Evolutionary conservation across 257 asterid genomes (phyloP), one percentile per base, ranked within the genome.

Genomic region (Rauvolfia tetraphylla): DNA sequence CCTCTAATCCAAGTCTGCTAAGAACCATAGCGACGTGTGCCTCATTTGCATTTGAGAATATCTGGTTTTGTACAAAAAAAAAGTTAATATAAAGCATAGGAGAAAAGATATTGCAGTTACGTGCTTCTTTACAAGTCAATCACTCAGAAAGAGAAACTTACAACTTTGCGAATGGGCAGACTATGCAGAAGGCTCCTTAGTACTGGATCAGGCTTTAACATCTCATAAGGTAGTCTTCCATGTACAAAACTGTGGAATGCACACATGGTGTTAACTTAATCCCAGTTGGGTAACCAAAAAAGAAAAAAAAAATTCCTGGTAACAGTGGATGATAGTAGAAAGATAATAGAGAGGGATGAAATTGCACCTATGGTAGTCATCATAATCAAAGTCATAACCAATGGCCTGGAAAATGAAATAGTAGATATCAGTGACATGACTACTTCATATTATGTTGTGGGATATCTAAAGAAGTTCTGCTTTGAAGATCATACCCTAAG

Each of bases 31-130:
- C 95, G 31, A 94, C 98, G 63, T 94, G 98, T 79, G 96, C 97
- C 75, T 92, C 98, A 78, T 94, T 89, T 72, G 90, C 98, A 80
- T 94, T 94, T 1, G 98, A 92, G 81, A 94, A 94, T 42, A 94
- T 88, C 98, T 94, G 91, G 69, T 23, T 25, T 54, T 25, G 41
- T 31, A 34, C 71, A 72, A 73, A 42, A 67, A 61, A 42, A 1
- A 38, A 78, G 9, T 68, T 72, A 73, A 54, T 20, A 58, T 77
- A 13, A 44, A 70, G 18, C 84, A 74, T 69, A 58, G 14, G 10
- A 48, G 71, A 72, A 36, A 27, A 71, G 36, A 39, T 34, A 71
- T 9, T 23, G 29, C 15, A 27, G 41, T 49, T 62, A 54, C 13
- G 38, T 20, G 34, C 68, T 14, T 46, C 72, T 1, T 39, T 29